phyloP scores from a whole-genome alignment of 805 yeast genomes.

The Nakazawaea siamensis region DNA sequence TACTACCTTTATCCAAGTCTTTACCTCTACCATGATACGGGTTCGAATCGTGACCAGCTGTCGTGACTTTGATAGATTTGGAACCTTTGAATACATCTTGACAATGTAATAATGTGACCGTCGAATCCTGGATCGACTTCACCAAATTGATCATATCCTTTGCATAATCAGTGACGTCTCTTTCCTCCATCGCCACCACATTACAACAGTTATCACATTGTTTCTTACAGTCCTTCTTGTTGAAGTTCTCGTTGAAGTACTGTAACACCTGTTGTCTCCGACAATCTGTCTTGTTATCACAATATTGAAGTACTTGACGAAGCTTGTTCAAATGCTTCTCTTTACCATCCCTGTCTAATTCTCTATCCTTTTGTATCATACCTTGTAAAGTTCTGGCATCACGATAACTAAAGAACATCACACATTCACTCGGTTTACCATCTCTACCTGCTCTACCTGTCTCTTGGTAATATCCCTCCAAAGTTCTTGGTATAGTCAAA shows the following conservation, averaged over 20 bases:
- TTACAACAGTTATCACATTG: constrained; percentile 81
- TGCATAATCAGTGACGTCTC: constrained; percentile 65
- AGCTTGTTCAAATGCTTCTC: constrained; percentile 74
- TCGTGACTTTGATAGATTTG: constrained; percentile 48
- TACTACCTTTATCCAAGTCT: constrained; percentile 51
- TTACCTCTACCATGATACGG: constrained; percentile 69
- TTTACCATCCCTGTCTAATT: constrained; percentile 51
- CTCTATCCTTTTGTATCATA: constrained; percentile 71
- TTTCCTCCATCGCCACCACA: constrained; percentile 31
- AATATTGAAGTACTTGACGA: constrained; percentile 80
- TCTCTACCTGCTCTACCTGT: constrained; percentile 99
- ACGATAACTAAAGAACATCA: constrained; percentile 69
- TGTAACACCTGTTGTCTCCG: constrained; percentile 83
- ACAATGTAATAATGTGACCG: constrained; percentile 71
- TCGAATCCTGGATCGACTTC: constrained; percentile 39
- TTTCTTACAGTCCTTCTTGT: constrained; percentile 52
- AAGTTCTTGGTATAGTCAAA: constrained; percentile 75
- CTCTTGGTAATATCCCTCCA: constrained; percentile 97
- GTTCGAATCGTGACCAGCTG: constrained; percentile 51
- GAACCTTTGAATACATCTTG: constrained; percentile 81
- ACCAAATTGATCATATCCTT: constrained; percentile 53
- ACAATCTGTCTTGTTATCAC: constrained; percentile 88
- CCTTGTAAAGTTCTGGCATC: constrained; percentile 74
- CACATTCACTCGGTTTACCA: constrained; percentile 75
- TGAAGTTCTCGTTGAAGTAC: constrained; percentile 81